Evolutionary conservation across 176 grass and related monocot species (phyloP), one percentile per base, ranked within the genome.

Genomic region (Leersia perrieri): DNA sequence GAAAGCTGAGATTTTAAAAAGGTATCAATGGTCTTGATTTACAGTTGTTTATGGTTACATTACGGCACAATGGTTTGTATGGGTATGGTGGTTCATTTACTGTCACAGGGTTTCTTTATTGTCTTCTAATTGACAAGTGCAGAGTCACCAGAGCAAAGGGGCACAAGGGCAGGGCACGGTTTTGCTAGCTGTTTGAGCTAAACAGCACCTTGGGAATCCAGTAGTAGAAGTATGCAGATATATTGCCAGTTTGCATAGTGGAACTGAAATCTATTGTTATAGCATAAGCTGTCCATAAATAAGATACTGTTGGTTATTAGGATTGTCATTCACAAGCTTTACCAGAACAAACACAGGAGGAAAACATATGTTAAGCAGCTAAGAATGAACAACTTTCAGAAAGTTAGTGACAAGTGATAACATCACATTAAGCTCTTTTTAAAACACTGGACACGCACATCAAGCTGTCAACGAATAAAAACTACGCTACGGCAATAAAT

Each of bases 381-480:
- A 26, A 27, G 55, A 38, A 72, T 64, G 60, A 22, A 57, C 26
- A 73, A 79, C 33, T 60, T 74, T 79, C 13, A 73, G 0, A 66
- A 74, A 58, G 22, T 41, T 22, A 71, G 33, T 58, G 71, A 29
- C 15, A 29, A 71, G 33, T 58, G 71, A 29, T 11, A 29, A 14
- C 14, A 63, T 62, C 25, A 26, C 22, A 77, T 76, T 28, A 85
- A 20, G 27, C 27, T 74, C 28, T 65, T 44, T 44, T 41, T 41
- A 11, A 13, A 3, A 3, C 11, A 3, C 41, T 2, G 12, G 12
- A 1, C 13, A 20, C 16, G 76, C 23, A 23, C 11, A 76, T 79
- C 45, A 89, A 22, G 28, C 41, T 75, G 28, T 60, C 70, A 78
- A 62, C 30, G 35, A 70, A 69, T 82, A 60, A 73, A 45, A 51